Evolutionary conservation across 192 early-diverging fungal species (phyloP).

Genomic region (Physocladia obscura): DNA sequence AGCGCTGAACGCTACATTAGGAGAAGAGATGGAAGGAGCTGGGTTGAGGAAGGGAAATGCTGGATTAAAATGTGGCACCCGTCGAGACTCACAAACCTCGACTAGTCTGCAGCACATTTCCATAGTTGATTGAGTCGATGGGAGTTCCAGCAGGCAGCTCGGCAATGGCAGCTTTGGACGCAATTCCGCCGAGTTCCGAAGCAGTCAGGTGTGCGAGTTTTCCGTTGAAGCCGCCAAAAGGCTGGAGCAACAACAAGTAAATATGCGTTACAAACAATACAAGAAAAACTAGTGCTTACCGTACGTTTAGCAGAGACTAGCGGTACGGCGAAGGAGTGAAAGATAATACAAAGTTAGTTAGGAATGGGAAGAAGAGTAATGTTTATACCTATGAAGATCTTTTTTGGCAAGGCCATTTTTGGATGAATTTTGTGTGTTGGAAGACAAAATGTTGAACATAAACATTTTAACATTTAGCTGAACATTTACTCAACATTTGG

Average conservation of each 20-base stretch:
- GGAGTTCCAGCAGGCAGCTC: slow-evolving; percentile 67
- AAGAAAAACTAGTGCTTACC: slow-evolving; percentile 1
- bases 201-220: slow-evolving; percentile 84
- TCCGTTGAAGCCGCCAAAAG: slow-evolving; percentile 93
- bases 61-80: no score
- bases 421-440: not conserved
- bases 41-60: no score
- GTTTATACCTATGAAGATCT: slow-evolving; percentile 26
- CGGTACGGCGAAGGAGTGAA: not conserved
- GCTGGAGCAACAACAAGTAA: slow-evolving; percentile 25
- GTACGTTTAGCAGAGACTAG: slow-evolving; percentile 41
- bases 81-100: slow-evolving; percentile 32
- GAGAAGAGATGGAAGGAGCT: slow-evolving; percentile 20
- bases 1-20: not conserved
- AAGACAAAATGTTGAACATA: no score
- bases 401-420: slow-evolving; percentile 21
- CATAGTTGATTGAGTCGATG: slow-evolving; percentile 90
- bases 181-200: slow-evolving; percentile 75
- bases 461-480: no score
- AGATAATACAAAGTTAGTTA: not conserved
- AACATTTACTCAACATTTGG: no score
- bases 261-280: not conserved
- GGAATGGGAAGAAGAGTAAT: not conserved
- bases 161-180: slow-evolving; percentile 85
- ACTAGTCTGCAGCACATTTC: slow-evolving; percentile 89